Evolutionary conservation across 495 filamentous ascomycete species (phyloP), one percentile per base, ranked within the genome.

Genomic region (Achaetomiella virescens): DNA sequence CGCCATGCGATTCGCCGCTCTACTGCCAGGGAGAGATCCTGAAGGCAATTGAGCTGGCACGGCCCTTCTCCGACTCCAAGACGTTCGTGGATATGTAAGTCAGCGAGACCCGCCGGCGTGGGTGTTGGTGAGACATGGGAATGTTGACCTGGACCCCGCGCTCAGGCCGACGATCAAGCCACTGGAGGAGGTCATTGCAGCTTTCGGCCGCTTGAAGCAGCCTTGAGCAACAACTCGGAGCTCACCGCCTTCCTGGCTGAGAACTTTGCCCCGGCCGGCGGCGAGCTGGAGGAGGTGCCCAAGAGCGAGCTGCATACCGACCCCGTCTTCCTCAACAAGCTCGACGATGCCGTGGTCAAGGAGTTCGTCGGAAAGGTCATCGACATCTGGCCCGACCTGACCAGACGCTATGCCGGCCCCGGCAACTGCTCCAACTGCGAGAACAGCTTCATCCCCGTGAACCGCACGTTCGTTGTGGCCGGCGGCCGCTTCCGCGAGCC

Each of bases 11-110:
- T 53, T 78, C 75, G 29, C 73, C 74, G 11, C 54, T 79, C 24
- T 79, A 79, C 55, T 79, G 76, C 59, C 66, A 70, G 20, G 76
- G 76, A 25, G 75, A 78, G 6, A 62, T 79, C 35, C 64, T 79
- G 17, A 70, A 72, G 46, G 70, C 72, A 22, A 70, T 79, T 51
- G 70, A 79, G 63, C 66, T 78, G 10, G 76, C 76, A 7, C 66
- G 52, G 10, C 76, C 76, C 21, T 79, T 79, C 54, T 60, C 66
- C 14, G 76, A 79, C 64, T 77, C 74, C 45, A 79, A 79, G 67
- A 78, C 74, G 22, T 79, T 77, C 47, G 76, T 79, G 44, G 76
- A 79, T 62, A 68, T 79, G 76, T 78, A 71, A 69, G 65, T 66
- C 11, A 35, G 29, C 42, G 3, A 42, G 24, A 37, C 24, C 48